A percentile compares a stretch with the other conserved stretches of the same genome.
Evolutionary conservation across 805 yeast species (phyloP).

Genomic region (Kregervanrija fluxuum): DNA sequence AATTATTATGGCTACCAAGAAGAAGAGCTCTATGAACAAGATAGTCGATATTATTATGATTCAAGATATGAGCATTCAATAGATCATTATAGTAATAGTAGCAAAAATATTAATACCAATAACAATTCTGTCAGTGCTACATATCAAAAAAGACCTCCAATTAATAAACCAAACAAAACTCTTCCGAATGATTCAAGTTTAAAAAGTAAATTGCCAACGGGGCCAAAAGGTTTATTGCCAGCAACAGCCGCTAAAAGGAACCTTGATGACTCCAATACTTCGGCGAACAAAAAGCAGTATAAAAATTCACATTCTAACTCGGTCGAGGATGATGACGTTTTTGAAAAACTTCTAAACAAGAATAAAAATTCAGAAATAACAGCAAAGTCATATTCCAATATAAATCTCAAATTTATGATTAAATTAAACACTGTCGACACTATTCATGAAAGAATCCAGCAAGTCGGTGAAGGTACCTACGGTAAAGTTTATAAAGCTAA

Average conservation of each 20-base stretch:
- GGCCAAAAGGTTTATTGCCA: conserved; percentile 6
- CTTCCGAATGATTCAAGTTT: no score
- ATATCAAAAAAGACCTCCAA: no score
- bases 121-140: no score
- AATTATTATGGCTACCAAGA: no score
- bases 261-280: not conserved
- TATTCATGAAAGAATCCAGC: conserved; percentile 63
- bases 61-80: no score
- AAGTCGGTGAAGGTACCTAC: conserved; percentile 98
- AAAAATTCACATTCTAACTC: not conserved
- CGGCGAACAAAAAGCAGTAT: not conserved
- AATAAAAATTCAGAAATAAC: not conserved
- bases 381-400: not conserved
- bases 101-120: no score
- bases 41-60: no score
- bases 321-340: conserved; percentile 9
- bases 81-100: no score
- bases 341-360: conserved; percentile 4
- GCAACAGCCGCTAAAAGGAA: not conserved
- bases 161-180: no score
- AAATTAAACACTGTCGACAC: conserved; percentile 17
- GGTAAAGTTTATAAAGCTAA: conserved; percentile 91
- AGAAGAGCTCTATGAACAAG: no score
- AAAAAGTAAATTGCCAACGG: conserved; percentile 8
- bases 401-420: conserved; percentile 4